Evolutionary conservation across 495 filamentous ascomycete genomes (phyloP).

Genomic region (Penicillium lividum): DNA sequence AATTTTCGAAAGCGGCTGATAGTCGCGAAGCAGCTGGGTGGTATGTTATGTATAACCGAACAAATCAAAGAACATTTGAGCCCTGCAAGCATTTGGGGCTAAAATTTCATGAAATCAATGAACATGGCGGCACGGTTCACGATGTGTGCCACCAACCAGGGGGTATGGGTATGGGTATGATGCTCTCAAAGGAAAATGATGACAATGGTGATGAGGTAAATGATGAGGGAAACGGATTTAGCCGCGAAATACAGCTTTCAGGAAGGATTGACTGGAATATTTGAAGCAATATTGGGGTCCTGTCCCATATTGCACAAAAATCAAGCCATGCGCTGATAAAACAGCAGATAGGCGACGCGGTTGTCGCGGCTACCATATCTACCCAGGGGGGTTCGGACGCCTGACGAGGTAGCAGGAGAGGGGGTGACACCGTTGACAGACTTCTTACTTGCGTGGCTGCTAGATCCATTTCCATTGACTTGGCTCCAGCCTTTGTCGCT

Average conservation of each 20-base stretch:
- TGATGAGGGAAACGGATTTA: not conserved
- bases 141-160: constrained; percentile 6
- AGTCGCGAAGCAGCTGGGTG: constrained; percentile 1
- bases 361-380: constrained; percentile 82
- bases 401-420: constrained; percentile 48
- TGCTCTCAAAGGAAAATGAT: constrained; percentile 12
- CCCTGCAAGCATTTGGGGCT: constrained; percentile 2
- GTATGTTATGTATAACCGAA: constrained; percentile 22
- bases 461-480: constrained; percentile 62
- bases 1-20: not conserved
- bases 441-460: constrained; percentile 55
- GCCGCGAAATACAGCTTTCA: not conserved
- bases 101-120: constrained; percentile 7
- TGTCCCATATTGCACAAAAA: not conserved
- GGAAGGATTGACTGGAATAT: not conserved
- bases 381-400: constrained; percentile 60
- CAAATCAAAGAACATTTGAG: constrained; percentile 8
- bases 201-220: constrained; percentile 7
- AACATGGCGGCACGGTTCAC: constrained; percentile 5
- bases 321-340: constrained; percentile 77
- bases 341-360: constrained; percentile 94
- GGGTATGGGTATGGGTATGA: constrained; percentile 13
- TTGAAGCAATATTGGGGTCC: not conserved
- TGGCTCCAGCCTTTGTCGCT: constrained; percentile 81
- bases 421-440: constrained; percentile 66